Percentiles rank a stretch among this genome's conserved stretches.
Conservation (phyloP, 2,329 filamentous ascomycete species). For the Cryphonectria radicalis region DNA sequence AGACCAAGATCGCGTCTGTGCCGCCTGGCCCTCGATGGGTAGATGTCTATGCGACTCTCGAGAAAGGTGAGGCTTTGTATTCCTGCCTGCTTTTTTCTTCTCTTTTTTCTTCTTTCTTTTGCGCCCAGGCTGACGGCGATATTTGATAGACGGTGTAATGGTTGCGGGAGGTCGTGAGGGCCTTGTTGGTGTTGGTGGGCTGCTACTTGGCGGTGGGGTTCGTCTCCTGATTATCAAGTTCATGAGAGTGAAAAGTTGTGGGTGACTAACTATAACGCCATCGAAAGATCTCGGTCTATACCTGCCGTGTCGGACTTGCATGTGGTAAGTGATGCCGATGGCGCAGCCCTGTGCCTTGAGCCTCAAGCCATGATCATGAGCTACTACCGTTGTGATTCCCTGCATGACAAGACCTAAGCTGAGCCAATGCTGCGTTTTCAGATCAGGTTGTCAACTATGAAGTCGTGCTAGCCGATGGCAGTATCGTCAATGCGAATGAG, state of each 20-base stretch:
- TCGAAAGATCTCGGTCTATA: neutral
- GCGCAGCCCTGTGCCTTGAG: neutral
- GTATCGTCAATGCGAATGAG: conserved; percentile 3
- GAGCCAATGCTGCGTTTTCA: conserved; percentile 34
- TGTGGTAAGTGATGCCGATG: conserved; percentile 1
- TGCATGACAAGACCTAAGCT: neutral
- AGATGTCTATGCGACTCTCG: conserved; percentile 16
- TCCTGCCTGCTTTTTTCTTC: neutral
- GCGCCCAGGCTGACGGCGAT: neutral
- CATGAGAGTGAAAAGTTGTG: neutral
- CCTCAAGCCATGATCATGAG: neutral
- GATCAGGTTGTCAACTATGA: conserved; percentile 19
- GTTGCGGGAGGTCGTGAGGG: conserved; percentile 17
- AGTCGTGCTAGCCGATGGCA: conserved; percentile 20
- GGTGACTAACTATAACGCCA: neutral
- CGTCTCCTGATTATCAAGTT: neutral
- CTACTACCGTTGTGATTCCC: neutral
- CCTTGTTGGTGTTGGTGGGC: conserved; percentile 5
- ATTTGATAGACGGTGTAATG: neutral
- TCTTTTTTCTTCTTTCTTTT: neutral
- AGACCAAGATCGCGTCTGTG: conserved; percentile 10
- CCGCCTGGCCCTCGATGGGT: conserved; percentile 3
- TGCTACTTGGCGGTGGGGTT: conserved; percentile 15
- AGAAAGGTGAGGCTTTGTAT: neutral
- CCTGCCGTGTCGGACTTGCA: conserved; percentile 10